These are phyloP conservation scores for Kluyveromyces nonfermentans DNA, from an alignment of 805 yeast genomes.

Conservation along the genomic window DNA sequence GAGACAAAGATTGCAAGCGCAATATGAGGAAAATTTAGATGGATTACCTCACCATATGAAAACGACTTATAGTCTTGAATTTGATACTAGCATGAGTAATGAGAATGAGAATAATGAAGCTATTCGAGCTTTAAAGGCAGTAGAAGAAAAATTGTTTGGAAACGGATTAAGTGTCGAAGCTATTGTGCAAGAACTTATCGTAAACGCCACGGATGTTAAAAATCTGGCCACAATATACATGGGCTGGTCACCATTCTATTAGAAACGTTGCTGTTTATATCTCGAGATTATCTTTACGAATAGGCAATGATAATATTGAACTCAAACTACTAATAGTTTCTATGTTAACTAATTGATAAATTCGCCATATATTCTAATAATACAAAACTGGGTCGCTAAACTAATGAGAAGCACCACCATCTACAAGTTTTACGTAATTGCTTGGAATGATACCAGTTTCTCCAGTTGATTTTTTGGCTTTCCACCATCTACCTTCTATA, in stretches of 20 bases:
- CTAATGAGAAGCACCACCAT: conserved; percentile 16
- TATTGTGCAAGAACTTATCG: conserved; percentile 67
- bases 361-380: conserved; percentile 1
- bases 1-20: conserved; percentile 43
- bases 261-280: conserved; percentile 3
- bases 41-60: conserved; percentile 11
- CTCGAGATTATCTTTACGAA: too few relatives aligned
- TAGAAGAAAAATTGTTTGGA: conserved; percentile 56
- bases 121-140: conserved; percentile 63
- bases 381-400: background rate
- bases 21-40: conserved; percentile 13
- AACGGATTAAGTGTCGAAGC: conserved; percentile 75
- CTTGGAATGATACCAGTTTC: conserved; percentile 95
- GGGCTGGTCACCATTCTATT: conserved; percentile 81
- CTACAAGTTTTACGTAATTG: conserved; percentile 75
- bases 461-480: conserved; percentile 81
- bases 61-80: conserved; percentile 8
- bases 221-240: conserved; percentile 67
- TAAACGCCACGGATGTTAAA: conserved; percentile 57
- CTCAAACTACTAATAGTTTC: background rate
- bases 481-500: conserved; percentile 98
- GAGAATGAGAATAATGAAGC: conserved; percentile 58
- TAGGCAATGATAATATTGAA: background rate
- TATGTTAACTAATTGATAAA: too few relatives aligned
- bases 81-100: conserved; percentile 5